Evolutionary conservation across 2,329 filamentous ascomycete species (phyloP).

Genomic region (Fusarium succisae): DNA sequence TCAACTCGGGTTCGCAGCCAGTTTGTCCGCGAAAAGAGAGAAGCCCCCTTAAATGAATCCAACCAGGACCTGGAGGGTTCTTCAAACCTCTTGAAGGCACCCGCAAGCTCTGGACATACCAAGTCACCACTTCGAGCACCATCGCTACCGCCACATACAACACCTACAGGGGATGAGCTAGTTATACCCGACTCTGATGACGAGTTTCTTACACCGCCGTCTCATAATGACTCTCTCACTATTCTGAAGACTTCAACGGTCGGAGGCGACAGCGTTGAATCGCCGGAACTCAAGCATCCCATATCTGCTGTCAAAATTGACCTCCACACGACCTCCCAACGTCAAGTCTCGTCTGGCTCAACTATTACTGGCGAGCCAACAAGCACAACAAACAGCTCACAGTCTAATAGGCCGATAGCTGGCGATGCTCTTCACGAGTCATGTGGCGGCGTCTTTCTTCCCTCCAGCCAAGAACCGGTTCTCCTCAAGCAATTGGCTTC

Average conservation of each 20-base stretch:
- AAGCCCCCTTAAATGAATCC: neutral
- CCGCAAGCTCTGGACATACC: slow-evolving; percentile 3
- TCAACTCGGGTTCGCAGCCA: slow-evolving; percentile 36
- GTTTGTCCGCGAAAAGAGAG: slow-evolving; percentile 2
- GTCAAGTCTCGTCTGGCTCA: slow-evolving; percentile 18
- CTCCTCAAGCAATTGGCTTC: slow-evolving; percentile 45
- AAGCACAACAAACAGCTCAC: slow-evolving; percentile 4
- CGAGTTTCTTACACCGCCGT: slow-evolving; percentile 55
- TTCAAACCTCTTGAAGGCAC: slow-evolving; percentile 8
- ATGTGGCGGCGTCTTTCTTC: neutral
- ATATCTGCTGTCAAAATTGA: neutral
- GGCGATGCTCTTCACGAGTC: slow-evolving; percentile 7
- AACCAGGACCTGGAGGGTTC: slow-evolving; percentile 8
- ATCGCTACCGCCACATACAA: neutral
- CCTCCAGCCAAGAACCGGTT: slow-evolving; percentile 7
- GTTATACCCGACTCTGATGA: slow-evolving; percentile 68
- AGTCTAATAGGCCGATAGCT: slow-evolving; percentile 3
- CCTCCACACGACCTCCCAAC: slow-evolving; percentile 18
- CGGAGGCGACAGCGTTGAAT: neutral
- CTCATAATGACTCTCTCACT: slow-evolving; percentile 33
- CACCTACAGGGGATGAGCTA: slow-evolving; percentile 41
- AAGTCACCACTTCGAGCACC: neutral
- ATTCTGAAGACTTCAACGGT: slow-evolving; percentile 3
- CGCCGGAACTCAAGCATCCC: neutral
- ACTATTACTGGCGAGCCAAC: neutral